Evolutionary conservation across 2,329 filamentous ascomycete species (phyloP).

Genomic region (Pseudopyrenochaeta lycopersici): DNA sequence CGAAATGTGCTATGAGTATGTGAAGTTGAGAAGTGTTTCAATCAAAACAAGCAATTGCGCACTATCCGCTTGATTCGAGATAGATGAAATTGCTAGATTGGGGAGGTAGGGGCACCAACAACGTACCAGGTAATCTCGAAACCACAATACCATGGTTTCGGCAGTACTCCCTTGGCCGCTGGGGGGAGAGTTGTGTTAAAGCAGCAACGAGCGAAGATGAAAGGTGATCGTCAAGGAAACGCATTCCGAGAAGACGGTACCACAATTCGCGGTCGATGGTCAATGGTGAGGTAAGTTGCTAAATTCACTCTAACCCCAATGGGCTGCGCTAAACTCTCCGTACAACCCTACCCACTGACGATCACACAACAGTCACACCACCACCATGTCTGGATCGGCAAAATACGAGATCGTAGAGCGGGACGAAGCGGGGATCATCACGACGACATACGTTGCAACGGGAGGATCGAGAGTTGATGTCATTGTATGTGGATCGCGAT

Average conservation of each 20-base stretch:
- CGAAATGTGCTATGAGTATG: not conserved
- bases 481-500: slow-evolving; percentile 44
- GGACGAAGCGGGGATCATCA: slow-evolving; percentile 61
- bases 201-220: not conserved
- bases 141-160: not conserved
- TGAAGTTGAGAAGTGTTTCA: not conserved
- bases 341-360: not conserved
- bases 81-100: not conserved
- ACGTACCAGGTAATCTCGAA: not conserved
- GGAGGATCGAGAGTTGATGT: slow-evolving; percentile 56
- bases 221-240: not conserved
- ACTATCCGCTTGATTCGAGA: not conserved
- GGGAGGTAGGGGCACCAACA: not conserved
- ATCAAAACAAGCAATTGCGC: not conserved
- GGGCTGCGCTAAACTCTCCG: not conserved
- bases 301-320: too few relatives aligned
- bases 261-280: too few relatives aligned
- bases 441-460: slow-evolving; percentile 58
- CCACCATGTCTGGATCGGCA: slow-evolving; percentile 6
- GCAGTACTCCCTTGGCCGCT: not conserved
- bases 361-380: not conserved
- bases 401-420: slow-evolving; percentile 45
- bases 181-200: not conserved
- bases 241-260: too few relatives aligned
- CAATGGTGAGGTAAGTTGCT: too few relatives aligned